Conservation (phyloP, 768 basidiomycete species). For the Tephrocybe sp. region DNA sequence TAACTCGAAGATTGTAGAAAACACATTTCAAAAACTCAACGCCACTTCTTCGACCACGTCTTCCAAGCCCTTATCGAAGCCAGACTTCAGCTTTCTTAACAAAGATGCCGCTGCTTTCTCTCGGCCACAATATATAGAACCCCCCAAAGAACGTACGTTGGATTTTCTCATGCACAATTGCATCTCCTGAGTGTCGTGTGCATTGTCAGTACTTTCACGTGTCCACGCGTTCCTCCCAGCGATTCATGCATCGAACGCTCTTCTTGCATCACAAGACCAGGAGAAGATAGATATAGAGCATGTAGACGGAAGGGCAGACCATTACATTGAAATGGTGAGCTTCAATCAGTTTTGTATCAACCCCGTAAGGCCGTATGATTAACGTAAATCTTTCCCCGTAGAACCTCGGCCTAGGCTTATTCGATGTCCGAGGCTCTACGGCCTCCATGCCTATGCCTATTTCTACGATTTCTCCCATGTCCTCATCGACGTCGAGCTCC, state of each 20-base stretch:
- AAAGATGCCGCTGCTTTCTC: background rate
- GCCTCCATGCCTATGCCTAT: constrained; percentile 17
- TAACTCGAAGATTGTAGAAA: background rate
- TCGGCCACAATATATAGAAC: constrained; percentile 30
- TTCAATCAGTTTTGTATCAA: constrained; percentile 6
- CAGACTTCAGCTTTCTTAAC: background rate
- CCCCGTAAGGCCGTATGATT: background rate
- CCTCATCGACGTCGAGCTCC: constrained; percentile 18
- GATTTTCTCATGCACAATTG: background rate
- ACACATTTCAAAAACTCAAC: constrained; percentile 3
- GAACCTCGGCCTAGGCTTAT: constrained; percentile 67
- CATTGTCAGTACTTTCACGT: constrained; percentile 57
- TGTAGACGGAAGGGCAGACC: constrained; percentile 42
- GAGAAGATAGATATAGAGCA: constrained; percentile 66
- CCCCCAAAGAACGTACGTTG: constrained; percentile 49
- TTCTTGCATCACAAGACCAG: constrained; percentile 49
- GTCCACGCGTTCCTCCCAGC: constrained; percentile 67
- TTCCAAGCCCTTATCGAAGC: background rate
- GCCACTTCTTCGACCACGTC: background rate
- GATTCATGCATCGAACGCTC: constrained; percentile 63
- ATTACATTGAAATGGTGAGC: constrained; percentile 65
- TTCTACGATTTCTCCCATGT: background rate
- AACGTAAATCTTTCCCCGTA: constrained; percentile 21
- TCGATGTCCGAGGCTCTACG: constrained; percentile 35
- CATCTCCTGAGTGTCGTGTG: constrained; percentile 1